A percentile compares a stretch with the other conserved stretches of the same genome.
phyloP scores from a whole-genome alignment of 2,329 filamentous ascomycete genomes.

The Paramyrothecium roridum region DNA sequence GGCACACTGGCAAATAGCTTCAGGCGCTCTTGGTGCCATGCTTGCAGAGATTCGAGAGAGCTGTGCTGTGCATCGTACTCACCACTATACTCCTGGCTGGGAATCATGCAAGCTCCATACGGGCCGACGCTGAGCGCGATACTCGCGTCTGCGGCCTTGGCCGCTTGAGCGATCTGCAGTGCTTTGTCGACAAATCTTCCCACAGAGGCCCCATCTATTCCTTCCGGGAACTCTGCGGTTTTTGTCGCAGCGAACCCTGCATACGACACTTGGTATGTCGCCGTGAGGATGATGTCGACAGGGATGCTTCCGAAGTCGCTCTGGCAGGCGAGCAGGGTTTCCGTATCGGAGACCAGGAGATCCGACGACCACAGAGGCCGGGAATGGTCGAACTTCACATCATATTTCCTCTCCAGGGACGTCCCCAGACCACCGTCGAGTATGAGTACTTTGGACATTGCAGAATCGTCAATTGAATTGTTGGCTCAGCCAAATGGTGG shows the following conservation, averaged over 20 bases:
- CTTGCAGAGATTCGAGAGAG: constrained; percentile 37
- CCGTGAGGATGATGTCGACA: constrained; percentile 62
- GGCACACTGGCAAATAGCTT: constrained; percentile 42
- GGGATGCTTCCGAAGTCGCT: constrained; percentile 52
- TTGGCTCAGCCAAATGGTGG: no score
- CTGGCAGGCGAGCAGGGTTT: constrained; percentile 53
- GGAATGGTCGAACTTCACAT: constrained; percentile 44
- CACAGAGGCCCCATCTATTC: constrained; percentile 37
- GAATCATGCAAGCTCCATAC: constrained; percentile 65
- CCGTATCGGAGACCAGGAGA: constrained; percentile 52
- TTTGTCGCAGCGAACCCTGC: constrained; percentile 52
- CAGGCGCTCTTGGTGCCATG: constrained; percentile 58
- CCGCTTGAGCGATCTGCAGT: constrained; percentile 37
- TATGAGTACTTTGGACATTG: constrained; percentile 36
- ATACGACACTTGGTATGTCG: constrained; percentile 63
- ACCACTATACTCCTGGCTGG: constrained; percentile 64
- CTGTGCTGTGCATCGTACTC: constrained; percentile 50
- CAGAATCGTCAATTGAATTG: neutral
- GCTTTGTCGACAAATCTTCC: constrained; percentile 39
- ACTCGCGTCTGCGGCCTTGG: constrained; percentile 19
- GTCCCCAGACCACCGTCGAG: constrained; percentile 69
- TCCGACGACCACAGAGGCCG: constrained; percentile 68
- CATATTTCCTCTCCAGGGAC: constrained; percentile 57
- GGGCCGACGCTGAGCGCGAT: constrained; percentile 62
- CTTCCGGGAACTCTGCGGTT: constrained; percentile 35